Evolutionary conservation across 495 filamentous ascomycete species (phyloP).

Genomic region (Hyaloscypha bicolor): DNA sequence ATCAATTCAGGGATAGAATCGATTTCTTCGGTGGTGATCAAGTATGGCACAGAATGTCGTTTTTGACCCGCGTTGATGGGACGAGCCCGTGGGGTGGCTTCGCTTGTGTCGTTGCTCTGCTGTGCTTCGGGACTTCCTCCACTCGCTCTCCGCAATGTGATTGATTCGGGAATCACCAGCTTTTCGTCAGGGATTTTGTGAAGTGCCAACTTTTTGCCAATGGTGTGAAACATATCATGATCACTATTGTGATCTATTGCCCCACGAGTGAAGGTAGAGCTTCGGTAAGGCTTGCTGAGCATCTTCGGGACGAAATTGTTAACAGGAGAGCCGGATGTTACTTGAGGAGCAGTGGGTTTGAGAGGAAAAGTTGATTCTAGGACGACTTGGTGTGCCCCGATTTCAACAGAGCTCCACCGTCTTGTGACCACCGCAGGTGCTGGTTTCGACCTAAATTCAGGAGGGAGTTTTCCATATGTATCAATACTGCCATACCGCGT

Average conservation of each 20-base stretch:
- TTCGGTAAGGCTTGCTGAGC: conserved; percentile 8
- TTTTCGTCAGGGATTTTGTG: conserved; percentile 13
- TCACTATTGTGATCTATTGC: conserved; percentile 6
- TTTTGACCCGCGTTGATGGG: not conserved
- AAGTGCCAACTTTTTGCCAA: conserved; percentile 23
- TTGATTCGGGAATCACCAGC: conserved; percentile 19
- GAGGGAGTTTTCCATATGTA: conserved; percentile 1
- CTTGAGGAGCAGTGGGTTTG: no score
- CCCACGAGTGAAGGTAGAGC: conserved; percentile 15
- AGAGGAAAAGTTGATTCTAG: not conserved
- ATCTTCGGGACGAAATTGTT: not conserved
- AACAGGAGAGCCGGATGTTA: not conserved
- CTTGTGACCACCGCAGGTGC: conserved; percentile 6
- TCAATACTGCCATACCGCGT: conserved; percentile 1
- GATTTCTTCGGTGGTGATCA: conserved; percentile 28
- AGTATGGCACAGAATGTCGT: conserved; percentile 7
- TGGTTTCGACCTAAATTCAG: not conserved
- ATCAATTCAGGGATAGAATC: conserved; percentile 28
- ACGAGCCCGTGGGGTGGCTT: not conserved
- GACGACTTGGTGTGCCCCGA: conserved; percentile 8
- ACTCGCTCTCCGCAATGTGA: conserved; percentile 28
- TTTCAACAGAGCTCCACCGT: conserved; percentile 32
- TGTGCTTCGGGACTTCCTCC: not conserved
- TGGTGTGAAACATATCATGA: conserved; percentile 19
- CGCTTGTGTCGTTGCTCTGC: not conserved